Evolutionary conservation across 306 rosid species (phyloP), one percentile per base, ranked within the genome.

Genomic region (Malus sieversii): DNA sequence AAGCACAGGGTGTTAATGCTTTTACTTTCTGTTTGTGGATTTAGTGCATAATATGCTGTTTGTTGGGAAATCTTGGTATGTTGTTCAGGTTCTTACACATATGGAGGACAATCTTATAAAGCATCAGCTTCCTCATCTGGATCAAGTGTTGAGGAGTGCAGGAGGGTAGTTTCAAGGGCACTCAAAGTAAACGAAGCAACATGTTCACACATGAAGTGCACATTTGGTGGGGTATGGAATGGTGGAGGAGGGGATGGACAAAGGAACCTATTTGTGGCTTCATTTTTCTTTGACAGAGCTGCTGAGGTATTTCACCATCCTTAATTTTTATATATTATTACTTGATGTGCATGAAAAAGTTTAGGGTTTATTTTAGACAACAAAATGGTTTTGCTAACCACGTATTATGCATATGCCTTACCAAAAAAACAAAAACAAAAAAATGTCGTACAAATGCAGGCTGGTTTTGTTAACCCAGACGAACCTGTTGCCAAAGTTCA

Each of bases 241-340:
- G 99, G 99, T 66, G 99, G 99, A 71, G 99, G 98, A 15, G 99
- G 99, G 15, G 99, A 89, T 77, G 99, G 99, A 70, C 98, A 89
- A 80, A 88, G 88, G 81, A 89, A 92, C 75, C 96, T 96, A 63
- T 90, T 92, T 58, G 96, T 96, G 59, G 99, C 98, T 74, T 96
- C 99, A 9, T 96, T 96, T 90, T 96, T 96, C 97, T 96, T 92
- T 80, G 99, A 96, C 79, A 90, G 99, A 73, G 99, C 99, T 35
- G 97, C 98, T 68, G 96, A 96, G 96, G 97, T 95, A 88, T 62
- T 66, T 33, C 66, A 32, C 75, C 42, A 69, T 69, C 61, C 45
- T 68, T 71, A 77, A 77, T 68, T 35, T 59, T 19, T 14, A 13
- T 7, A 13, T 13, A 53, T 42, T 40, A 25, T 35, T 25, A 57